Base-by-base conservation (phyloP, 768 basidiomycete genomes). In the Suillus subaureus region DNA sequence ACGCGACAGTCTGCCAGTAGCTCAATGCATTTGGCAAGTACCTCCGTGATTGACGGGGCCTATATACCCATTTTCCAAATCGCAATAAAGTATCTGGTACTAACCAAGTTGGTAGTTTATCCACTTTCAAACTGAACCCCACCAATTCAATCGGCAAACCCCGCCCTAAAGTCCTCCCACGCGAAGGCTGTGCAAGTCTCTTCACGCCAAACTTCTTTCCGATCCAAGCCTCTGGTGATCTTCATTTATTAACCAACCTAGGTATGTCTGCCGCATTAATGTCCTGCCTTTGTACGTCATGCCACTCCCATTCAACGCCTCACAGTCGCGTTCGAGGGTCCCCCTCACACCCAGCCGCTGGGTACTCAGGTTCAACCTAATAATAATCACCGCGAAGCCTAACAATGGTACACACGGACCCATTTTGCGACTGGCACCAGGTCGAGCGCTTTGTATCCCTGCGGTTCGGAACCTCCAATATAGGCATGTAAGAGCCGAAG, bases 221-320 rank as follows among this genome's bases (percentile, higher is more conserved):
- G 62, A 57, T 63, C 37, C 52, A 63, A 63, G 56, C 52, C 62
- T 37, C 51, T 52, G 35, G 40, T 58, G 55, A 63, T 63, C 56
- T 60, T 63, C 62, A 61, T 61, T n/a, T 58, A 31, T 61, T 68
- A 81, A 80, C 58, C 26, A 40, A 43, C 79, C 80, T 23, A 64
- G 84, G 55, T 84, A 82, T 72, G 74, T 83, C 28, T 79, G 84
- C 61, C 77, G 68, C 72, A 54, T 63, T 70, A 15, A 65, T 58
- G 21, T 45, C 57, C 57, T 40, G 23, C 57, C 12, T 35, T 28
- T 33, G 63, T 66, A 66, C 47, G 56, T 61, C 60, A 56, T 2
- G 3, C 23, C 6, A 18, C 47, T 39, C 61, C 26, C 37, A 18
- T 63, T 39, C 49, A 26, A 56, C 62, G 62, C 54, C 28, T 55